Conservation (phyloP, 495 filamentous ascomycete species). For the Glonium stellatum region DNA sequence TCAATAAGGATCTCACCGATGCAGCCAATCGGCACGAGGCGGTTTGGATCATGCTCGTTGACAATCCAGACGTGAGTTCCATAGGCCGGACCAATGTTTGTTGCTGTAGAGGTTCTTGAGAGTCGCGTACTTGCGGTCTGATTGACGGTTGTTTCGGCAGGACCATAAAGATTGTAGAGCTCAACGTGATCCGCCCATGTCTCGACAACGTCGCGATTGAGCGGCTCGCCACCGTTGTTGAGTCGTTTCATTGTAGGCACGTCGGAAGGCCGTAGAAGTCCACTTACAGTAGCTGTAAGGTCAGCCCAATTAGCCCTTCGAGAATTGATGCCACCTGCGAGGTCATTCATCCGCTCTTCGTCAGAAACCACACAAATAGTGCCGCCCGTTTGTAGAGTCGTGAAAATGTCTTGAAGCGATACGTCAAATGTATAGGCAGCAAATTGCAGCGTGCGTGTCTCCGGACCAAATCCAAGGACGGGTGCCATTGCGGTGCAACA, state of each 20-base stretch:
- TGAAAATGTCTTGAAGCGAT: constrained; percentile 14
- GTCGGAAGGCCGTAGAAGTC: constrained; percentile 10
- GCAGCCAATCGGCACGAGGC: constrained; percentile 38
- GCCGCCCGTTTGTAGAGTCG: constrained; percentile 19
- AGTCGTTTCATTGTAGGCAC: constrained; percentile 25
- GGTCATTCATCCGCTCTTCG: constrained; percentile 25
- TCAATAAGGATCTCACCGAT: constrained; percentile 44
- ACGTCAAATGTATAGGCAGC: constrained; percentile 24
- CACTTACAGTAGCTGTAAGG: constrained; percentile 26
- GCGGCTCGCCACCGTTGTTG: constrained; percentile 21
- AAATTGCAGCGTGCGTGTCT: constrained; percentile 19
- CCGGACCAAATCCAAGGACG: constrained; percentile 5
- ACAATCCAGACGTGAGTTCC: constrained; percentile 20
- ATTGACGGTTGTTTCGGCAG: constrained; percentile 13
- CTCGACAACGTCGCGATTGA: constrained; percentile 10
- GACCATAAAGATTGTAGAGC: constrained; percentile 15
- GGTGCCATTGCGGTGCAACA: constrained; percentile 3
- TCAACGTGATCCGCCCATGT: constrained; percentile 8
- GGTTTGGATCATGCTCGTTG: constrained; percentile 37
- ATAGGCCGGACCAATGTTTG: constrained; percentile 38
- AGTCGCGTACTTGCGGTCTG: constrained; percentile 10
- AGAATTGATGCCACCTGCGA: constrained; percentile 30
- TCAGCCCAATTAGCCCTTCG: constrained; percentile 28
- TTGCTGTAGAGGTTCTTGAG: constrained; percentile 29
- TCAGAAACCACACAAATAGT: constrained; percentile 21